Percentiles rank a stretch among this genome's conserved stretches.
Conservation (phyloP, 1,284 basidiomycete species). For the Porogramme epimiltina region DNA sequence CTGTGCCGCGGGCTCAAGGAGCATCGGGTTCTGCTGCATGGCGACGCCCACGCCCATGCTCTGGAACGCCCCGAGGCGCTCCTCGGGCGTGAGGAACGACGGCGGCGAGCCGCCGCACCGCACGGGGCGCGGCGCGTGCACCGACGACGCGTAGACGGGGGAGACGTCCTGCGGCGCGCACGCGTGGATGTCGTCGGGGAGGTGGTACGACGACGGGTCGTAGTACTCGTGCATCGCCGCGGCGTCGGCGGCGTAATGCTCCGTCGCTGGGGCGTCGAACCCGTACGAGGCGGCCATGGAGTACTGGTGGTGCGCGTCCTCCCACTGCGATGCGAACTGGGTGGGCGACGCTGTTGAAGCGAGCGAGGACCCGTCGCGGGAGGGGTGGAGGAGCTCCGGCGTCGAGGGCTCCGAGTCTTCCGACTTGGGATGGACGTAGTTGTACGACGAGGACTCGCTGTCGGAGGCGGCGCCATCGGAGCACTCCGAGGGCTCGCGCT, state of each 20-base stretch:
- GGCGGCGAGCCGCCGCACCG: constrained; percentile 18
- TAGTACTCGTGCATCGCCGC: constrained; percentile 8
- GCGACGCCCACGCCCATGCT: constrained; percentile 3
- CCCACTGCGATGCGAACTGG: constrained; percentile 9
- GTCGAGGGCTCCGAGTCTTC: constrained; percentile 20
- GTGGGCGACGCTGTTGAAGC: constrained; percentile 6
- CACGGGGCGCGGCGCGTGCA: constrained; percentile 23
- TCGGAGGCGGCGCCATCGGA: constrained; percentile 6
- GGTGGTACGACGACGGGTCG: constrained; percentile 3
- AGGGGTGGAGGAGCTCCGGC: constrained; percentile 18
- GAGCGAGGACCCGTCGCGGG: constrained; percentile 3
- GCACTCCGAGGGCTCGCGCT: constrained; percentile 14
- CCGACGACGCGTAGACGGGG: constrained; percentile 10
- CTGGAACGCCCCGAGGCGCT: constrained; percentile 9
- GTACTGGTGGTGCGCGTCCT: constrained; percentile 9
- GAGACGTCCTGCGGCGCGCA: constrained; percentile 3
- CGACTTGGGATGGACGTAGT: constrained; percentile 16
- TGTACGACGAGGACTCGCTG: constrained; percentile 7
- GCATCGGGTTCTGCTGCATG: constrained; percentile 15
- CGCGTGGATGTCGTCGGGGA: constrained; percentile 3
- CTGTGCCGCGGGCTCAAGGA: constrained; percentile 15
- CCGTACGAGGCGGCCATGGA: neutral
- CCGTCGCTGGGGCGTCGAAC: neutral
- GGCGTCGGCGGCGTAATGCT: neutral
- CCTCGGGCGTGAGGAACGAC: constrained; percentile 17